phyloP scores from a whole-genome alignment of 345 rosid genomes.

The Clarkia xantiana region DNA sequence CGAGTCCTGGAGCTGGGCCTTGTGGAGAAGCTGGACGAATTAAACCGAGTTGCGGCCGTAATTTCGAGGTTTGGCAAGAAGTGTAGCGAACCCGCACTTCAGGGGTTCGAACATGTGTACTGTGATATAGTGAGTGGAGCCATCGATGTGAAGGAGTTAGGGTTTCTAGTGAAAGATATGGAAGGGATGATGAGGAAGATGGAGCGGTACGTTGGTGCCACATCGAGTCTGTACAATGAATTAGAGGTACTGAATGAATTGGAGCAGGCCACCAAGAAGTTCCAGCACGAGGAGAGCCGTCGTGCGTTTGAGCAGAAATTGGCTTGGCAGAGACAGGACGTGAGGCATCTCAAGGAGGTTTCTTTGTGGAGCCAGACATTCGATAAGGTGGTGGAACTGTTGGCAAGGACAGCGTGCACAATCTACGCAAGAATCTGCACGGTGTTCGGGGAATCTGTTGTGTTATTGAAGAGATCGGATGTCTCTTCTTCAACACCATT shows the following conservation, averaged over 20 bases:
- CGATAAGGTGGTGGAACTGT: constrained; percentile 82
- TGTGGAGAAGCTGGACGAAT: constrained; percentile 78
- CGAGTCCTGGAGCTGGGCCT: constrained; percentile 59
- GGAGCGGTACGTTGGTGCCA: constrained; percentile 69
- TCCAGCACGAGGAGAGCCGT: constrained; percentile 73
- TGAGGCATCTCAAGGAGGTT: constrained; percentile 71
- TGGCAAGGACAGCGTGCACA: constrained; percentile 81
- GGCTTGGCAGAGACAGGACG: constrained; percentile 93
- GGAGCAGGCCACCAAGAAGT: constrained; percentile 73
- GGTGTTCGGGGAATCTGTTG: constrained; percentile 48
- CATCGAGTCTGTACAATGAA: constrained; percentile 65
- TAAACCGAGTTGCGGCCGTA: constrained; percentile 57
- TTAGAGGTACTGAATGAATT: constrained; percentile 83
- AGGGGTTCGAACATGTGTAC: constrained; percentile 91
- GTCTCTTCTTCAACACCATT: constrained; percentile 21
- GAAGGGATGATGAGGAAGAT: constrained; percentile 77
- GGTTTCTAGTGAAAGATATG: constrained; percentile 87
- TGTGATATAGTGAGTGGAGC: constrained; percentile 61
- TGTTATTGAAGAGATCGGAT: constrained; percentile 15
- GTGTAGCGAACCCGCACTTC: constrained; percentile 77
- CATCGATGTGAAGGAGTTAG: constrained; percentile 68
- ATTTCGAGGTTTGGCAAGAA: constrained; percentile 86
- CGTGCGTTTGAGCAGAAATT: constrained; percentile 86
- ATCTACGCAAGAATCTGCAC: constrained; percentile 55
- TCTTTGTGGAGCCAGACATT: constrained; percentile 81